Evolutionary conservation across 371 early-diverging fungal species (phyloP).

Genomic region (Smittium mucronatum): DNA sequence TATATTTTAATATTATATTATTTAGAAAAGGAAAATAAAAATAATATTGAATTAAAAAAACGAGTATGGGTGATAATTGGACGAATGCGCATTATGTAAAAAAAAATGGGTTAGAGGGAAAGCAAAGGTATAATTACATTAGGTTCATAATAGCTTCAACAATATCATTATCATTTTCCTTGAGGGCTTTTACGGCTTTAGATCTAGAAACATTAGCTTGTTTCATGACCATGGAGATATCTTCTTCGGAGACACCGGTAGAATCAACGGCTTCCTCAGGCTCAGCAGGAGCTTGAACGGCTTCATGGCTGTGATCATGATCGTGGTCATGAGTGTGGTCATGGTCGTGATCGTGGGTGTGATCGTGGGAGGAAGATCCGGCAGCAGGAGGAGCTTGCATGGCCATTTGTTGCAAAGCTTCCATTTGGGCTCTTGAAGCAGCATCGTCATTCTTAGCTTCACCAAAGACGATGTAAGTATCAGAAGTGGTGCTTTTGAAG

Average conservation of each 20-base stretch:
- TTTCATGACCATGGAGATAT: constrained; percentile 83
- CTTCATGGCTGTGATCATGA: constrained; percentile 37
- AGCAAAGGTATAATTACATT: constrained; percentile 14
- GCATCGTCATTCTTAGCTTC: constrained; percentile 84
- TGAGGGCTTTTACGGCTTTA: constrained; percentile 86
- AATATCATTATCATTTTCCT: constrained; percentile 78
- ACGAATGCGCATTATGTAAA: neutral
- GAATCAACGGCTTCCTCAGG: constrained; percentile 44
- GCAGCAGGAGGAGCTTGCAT: constrained; percentile 35
- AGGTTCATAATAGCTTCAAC: constrained; percentile 91
- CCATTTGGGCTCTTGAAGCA: constrained; percentile 29
- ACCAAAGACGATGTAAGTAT: constrained; percentile 94
- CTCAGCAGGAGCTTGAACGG: constrained; percentile 27
- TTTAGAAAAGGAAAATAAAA: neutral
- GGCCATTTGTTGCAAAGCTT: constrained; percentile 44
- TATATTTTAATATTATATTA: neutral
- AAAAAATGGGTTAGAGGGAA: neutral
- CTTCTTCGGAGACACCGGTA: constrained; percentile 72
- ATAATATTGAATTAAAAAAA: neutral
- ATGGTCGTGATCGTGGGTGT: constrained; percentile 33
- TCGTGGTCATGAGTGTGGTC: constrained; percentile 30
- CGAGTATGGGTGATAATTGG: neutral
- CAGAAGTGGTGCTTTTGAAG: constrained; percentile 74
- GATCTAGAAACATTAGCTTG: constrained; percentile 78
- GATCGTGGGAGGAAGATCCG: constrained; percentile 38